Conservation (phyloP, 2,329 filamentous ascomycete species). For the Cordyceps javanica region DNA sequence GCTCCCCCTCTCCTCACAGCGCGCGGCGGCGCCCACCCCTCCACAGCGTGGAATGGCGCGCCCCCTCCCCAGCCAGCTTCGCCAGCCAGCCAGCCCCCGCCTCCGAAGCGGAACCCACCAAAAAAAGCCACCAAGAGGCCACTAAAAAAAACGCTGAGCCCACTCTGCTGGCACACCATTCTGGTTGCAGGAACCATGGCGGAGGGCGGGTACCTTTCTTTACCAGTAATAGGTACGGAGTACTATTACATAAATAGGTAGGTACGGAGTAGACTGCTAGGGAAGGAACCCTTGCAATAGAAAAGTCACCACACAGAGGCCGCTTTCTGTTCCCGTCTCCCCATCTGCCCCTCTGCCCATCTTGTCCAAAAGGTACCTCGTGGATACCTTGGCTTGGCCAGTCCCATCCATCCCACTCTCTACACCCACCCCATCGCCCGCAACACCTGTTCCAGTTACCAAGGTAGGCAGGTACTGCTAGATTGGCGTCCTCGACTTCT, state of each 20-base stretch:
- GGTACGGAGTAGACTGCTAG: no score
- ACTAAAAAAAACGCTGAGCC: background rate
- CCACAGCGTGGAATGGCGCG: background rate
- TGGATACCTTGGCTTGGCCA: background rate
- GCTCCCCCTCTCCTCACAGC: background rate
- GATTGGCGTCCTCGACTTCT: background rate
- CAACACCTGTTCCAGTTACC: background rate
- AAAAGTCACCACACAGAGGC: background rate
- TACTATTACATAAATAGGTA: no score
- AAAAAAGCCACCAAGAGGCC: background rate
- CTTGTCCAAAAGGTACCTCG: constrained; percentile 2
- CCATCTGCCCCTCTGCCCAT: no score
- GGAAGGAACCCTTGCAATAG: no score
- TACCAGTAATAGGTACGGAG: no score
- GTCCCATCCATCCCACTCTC: background rate
- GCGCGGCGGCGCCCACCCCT: no score
- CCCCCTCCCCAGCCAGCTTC: background rate
- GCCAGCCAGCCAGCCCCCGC: background rate
- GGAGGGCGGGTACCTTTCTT: no score
- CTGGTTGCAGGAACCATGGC: background rate
- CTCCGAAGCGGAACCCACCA: background rate
- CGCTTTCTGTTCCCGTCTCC: background rate
- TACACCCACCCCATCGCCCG: background rate
- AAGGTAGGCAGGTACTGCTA: background rate
- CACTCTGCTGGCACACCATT: background rate